A percentile compares a stretch with the other conserved stretches of the same genome.
These are phyloP conservation scores for Saccharum officinarum DNA, from an alignment of 176 grass and related monocot genomes.

Conservation along the genomic window DNA sequence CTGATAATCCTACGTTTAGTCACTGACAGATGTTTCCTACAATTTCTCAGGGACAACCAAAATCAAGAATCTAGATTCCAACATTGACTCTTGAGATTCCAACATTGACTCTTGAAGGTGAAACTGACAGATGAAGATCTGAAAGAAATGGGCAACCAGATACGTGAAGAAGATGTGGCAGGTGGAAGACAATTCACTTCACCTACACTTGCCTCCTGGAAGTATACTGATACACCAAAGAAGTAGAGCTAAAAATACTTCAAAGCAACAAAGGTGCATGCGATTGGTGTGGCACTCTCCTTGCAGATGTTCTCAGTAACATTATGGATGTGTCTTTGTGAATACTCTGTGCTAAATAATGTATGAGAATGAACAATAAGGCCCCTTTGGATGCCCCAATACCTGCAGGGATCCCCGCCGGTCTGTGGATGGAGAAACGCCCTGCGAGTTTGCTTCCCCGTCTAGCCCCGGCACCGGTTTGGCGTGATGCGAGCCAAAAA, in stretches of 20 bases:
- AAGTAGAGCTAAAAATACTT: slow-evolving; percentile 19
- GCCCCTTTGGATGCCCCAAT: no score
- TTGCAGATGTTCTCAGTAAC: neutral
- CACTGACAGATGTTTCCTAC: slow-evolving; percentile 15
- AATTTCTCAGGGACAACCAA: slow-evolving; percentile 71
- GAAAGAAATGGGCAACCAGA: slow-evolving; percentile 56
- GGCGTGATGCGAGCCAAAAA: no score
- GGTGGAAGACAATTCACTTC: slow-evolving; percentile 50
- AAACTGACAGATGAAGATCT: slow-evolving; percentile 60
- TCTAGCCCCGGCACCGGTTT: no score
- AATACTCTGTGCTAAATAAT: neutral
- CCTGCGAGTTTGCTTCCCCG: no score
- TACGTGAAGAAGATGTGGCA: slow-evolving; percentile 58
- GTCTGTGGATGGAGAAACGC: no score
- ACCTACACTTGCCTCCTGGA: slow-evolving; percentile 40
- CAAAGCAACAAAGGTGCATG: neutral
- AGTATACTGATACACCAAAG: slow-evolving; percentile 65
- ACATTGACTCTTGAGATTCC: slow-evolving; percentile 68
- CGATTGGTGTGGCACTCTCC: neutral
- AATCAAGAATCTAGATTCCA: slow-evolving; percentile 76
- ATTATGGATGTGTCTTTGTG: neutral
- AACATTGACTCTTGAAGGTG: slow-evolving; percentile 68
- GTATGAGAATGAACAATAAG: neutral
- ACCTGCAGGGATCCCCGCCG: no score
- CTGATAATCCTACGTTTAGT: neutral